Conservation (phyloP, 768 basidiomycete genomes). For the Tricholomella constricta region DNA sequence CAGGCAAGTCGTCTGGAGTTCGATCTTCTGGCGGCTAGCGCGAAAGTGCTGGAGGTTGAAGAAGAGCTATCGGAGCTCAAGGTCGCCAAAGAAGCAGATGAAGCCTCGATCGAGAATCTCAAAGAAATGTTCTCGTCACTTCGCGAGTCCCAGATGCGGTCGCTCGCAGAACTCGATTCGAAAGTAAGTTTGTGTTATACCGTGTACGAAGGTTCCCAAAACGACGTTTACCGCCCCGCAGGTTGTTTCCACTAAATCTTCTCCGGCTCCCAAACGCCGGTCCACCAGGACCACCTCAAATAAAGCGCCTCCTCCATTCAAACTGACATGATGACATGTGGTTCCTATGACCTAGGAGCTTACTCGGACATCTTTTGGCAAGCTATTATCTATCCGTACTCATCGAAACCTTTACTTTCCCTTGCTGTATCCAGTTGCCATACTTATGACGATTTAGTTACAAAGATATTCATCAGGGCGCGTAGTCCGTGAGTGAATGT, state of each 20-base stretch:
- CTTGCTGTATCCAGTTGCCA: too few relatives aligned
- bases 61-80: constrained; percentile 33
- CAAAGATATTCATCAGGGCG: too few relatives aligned
- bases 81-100: constrained; percentile 35
- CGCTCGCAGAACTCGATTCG: constrained; percentile 35
- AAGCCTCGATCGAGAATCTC: constrained; percentile 34
- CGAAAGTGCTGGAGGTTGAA: constrained; percentile 29
- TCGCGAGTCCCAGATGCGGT: constrained; percentile 34
- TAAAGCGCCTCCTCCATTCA: constrained; percentile 10
- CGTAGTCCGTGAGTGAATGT: too few relatives aligned
- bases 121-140: constrained; percentile 31
- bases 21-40: constrained; percentile 19
- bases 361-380: not conserved
- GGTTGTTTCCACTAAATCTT: constrained; percentile 30
- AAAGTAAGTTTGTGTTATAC: constrained; percentile 31
- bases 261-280: constrained; percentile 26
- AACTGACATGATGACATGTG: constrained; percentile 8
- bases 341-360: too few relatives aligned
- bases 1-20: constrained; percentile 18
- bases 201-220: not conserved
- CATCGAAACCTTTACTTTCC: too few relatives aligned
- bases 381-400: too few relatives aligned
- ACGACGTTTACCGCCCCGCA: constrained; percentile 1
- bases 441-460: too few relatives aligned
- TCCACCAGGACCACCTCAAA: constrained; percentile 8